Base-by-base conservation (phyloP, 192 early-diverging fungal genomes). In the Linnemannia schmuckeri region DNA sequence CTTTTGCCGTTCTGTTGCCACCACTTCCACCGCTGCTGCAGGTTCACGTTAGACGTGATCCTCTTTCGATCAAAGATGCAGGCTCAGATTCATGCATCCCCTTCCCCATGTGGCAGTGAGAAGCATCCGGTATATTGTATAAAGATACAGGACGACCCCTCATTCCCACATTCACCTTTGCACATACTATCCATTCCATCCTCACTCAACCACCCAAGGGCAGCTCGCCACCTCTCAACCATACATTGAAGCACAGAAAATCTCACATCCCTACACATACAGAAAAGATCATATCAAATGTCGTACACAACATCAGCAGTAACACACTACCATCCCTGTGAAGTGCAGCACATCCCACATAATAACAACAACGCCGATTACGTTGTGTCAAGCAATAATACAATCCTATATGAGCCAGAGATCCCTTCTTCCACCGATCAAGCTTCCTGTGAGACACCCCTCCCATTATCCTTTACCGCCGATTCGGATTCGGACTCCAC, bases 1-100 rank as follows among this genome's bases (percentile, higher is more conserved):
- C 13, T 66, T 66, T 66, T 12, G 61, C 61, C 61, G 61, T 66
- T 66, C 61, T 66, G 61, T 66, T 66, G 30, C 61, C 61, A 66
- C 61, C 61, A 15, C 12, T 10, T 27, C 46, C 5, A 47, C 46
- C 8, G 44, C 24, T 10, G 7, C 55, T 27, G n/a, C 9, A 27
- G 15, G 55, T 9, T 27, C 55, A 66, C 61, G 9, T 33, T 12
- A 52, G 18, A 22, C 17, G 18, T 18, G 2, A 20, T 66, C 30
- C n/a, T 66, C 12, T 1, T 7, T 66, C 27, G 61, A 66, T 30
- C 27, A 66, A 46, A 46, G 44, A 46, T 13, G 61, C 33, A 15
- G 1, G 49, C 9, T 13, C 61, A 66, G 3, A 66, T 33, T 2
- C 30, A 13, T 66, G 7, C 7, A 57, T 52, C 0, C 20, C 18